phyloP scores from a whole-genome alignment of 2,329 filamentous ascomycete species.

The Penicillium sumatraense region DNA sequence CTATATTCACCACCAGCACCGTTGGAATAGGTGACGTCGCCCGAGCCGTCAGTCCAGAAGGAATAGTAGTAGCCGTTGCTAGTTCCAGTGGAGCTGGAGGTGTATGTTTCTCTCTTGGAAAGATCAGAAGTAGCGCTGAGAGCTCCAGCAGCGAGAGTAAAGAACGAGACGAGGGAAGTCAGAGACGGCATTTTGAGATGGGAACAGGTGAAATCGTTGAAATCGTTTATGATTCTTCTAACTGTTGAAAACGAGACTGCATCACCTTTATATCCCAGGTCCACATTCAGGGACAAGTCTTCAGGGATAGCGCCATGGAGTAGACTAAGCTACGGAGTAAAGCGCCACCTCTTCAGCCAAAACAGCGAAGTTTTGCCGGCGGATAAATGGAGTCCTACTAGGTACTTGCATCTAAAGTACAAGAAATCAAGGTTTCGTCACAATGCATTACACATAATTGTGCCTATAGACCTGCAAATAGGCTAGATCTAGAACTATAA shows the following conservation, averaged over 20 bases:
- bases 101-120: constrained; percentile 11
- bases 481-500: background rate
- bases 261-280: constrained; percentile 18
- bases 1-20: constrained; percentile 40
- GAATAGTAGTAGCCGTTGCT: constrained; percentile 55
- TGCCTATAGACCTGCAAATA: background rate
- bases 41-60: constrained; percentile 55
- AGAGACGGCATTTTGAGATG: constrained; percentile 7
- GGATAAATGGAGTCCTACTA: background rate
- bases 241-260: background rate
- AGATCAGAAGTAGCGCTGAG: background rate
- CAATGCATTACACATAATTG: background rate
- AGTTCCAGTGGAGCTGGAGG: constrained; percentile 34
- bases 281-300: background rate
- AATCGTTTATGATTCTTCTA: constrained; percentile 1
- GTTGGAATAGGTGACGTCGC: constrained; percentile 52
- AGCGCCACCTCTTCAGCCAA: constrained; percentile 1
- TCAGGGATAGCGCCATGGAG: background rate
- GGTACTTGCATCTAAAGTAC: background rate
- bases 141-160: background rate
- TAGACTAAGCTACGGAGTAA: background rate
- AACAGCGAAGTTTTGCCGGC: constrained; percentile 3
- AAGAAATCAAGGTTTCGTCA: background rate
- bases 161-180: constrained; percentile 2
- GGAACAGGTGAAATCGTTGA: constrained; percentile 8